Evolutionary conservation across 352 stramenopile genomes (phyloP).

Genomic region (Pythium grandisporangium): DNA sequence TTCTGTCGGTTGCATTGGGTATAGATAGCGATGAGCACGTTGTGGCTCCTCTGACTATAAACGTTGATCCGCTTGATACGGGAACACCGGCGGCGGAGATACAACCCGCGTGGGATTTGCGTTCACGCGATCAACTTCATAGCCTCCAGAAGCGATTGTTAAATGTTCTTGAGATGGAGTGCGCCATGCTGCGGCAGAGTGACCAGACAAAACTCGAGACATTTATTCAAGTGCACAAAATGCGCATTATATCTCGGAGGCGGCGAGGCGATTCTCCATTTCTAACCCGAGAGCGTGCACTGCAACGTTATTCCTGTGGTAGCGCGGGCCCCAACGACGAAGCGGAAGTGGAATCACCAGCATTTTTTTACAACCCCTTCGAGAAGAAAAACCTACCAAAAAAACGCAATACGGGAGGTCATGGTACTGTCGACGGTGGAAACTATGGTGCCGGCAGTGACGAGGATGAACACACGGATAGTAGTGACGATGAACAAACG

Average conservation of each 20-base stretch:
- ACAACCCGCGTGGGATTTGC: conserved; percentile 42
- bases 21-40: too few relatives aligned
- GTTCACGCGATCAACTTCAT: conserved; percentile 42
- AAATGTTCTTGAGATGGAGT: conserved; percentile 44
- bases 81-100: background rate
- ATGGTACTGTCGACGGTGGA: too few relatives aligned
- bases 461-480: conserved; percentile 16
- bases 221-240: conserved; percentile 48
- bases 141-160: conserved; percentile 45
- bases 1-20: too few relatives aligned
- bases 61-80: too few relatives aligned
- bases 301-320: conserved; percentile 22
- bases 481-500: conserved; percentile 1
- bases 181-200: conserved; percentile 28
- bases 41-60: too few relatives aligned
- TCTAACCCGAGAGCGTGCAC: conserved; percentile 18
- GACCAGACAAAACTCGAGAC: conserved; percentile 45
- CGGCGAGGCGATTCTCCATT: conserved; percentile 26
- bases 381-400: conserved; percentile 7
- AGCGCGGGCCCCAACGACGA: conserved; percentile 4
- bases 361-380: conserved; percentile 33
- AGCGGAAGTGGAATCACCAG: background rate
- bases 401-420: background rate
- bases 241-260: conserved; percentile 26
- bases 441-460: background rate